Evolutionary conservation across 2,329 filamentous ascomycete genomes (phyloP).

Genomic region (Pezicula carpinea): DNA sequence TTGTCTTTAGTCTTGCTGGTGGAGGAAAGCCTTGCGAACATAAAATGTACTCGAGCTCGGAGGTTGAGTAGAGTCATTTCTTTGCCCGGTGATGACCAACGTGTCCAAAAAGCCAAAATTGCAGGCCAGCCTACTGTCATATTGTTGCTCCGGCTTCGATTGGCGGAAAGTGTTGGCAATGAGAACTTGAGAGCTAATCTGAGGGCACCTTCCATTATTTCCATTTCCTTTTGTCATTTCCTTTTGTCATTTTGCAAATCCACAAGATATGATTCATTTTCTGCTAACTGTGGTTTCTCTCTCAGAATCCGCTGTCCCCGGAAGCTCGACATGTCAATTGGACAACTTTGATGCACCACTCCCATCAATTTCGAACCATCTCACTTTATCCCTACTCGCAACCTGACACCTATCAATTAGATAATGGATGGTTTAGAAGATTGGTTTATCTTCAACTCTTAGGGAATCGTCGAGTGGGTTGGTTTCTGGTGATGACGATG

Average conservation of each 20-base stretch:
- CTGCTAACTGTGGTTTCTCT: not conserved
- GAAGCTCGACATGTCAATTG: not conserved
- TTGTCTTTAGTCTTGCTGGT: constrained; percentile 1
- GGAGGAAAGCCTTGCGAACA: constrained; percentile 4
- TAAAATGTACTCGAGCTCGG: constrained; percentile 7
- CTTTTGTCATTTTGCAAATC: not conserved
- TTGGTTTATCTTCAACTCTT: too few relatives aligned
- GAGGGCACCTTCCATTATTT: constrained; percentile 23
- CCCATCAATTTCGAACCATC: too few relatives aligned
- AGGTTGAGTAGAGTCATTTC: constrained; percentile 10
- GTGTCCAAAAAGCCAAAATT: constrained; percentile 34
- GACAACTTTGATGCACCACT: too few relatives aligned
- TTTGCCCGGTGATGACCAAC: constrained; percentile 32
- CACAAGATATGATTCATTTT: not conserved
- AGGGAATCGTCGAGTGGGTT: too few relatives aligned
- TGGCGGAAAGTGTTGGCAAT: constrained; percentile 29
- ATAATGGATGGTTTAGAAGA: too few relatives aligned
- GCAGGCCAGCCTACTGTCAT: constrained; percentile 29
- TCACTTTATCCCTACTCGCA: too few relatives aligned
- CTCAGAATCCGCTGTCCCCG: not conserved
- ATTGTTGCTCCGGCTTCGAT: constrained; percentile 12
- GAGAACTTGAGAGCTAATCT: constrained; percentile 36
- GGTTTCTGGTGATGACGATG: too few relatives aligned
- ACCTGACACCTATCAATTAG: too few relatives aligned
- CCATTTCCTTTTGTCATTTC: constrained; percentile 6